Evolutionary conservation across 2,329 filamentous ascomycete genomes (phyloP), one percentile per base, ranked within the genome.

Genomic region (Microdochium bolleyi): DNA sequence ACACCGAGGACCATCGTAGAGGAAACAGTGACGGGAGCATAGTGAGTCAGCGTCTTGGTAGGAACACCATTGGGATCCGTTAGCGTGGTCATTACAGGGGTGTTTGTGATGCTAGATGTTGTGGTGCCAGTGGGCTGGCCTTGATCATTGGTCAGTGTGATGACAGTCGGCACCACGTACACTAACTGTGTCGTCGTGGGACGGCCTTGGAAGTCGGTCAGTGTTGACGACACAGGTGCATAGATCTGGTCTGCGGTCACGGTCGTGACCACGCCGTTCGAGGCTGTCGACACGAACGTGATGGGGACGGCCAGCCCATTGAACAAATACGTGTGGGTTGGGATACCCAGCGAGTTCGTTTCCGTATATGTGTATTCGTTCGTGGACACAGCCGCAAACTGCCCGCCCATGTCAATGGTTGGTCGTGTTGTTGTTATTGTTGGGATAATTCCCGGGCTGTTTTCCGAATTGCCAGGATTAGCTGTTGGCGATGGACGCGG

Each of bases 191-290:
- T 53, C 19, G 25, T 50, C 2, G 51, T 50, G 14, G 51, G 30
- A 14, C 13, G 14, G 3, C 51, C 51, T 9, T 53, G 46, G 48
- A 19, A 5, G 24, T 53, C 48, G 3, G 51, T 53, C 25, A 53
- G 24, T 3, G 34, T 50, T 14, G 30, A 32, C 5, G 37, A 21
- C 3, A 49, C 34, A 25, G 51, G 24, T 2, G 51, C 44, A 37
- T 41, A 24, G 49, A 51, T 53, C 14, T 30, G 21, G 16, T 25
- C 24, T 22, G 49, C 46, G 34, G 54, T 54, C 22, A 32, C 16
- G 7, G 54, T 56, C 24, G 27, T 46, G 30, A 46, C 52, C 27
- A 32, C 22, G 21, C 54, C 54, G 44, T 48, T 52, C 22, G 34
- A 32, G 46, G 52, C 52, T 27, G 48, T 54, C 19, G 41, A 46